A percentile compares a stretch with the other conserved stretches of the same genome.
These are phyloP conservation scores for Xylariaceae sp. DNA, from an alignment of 2,329 filamentous ascomycete genomes.

Conservation along the genomic window DNA sequence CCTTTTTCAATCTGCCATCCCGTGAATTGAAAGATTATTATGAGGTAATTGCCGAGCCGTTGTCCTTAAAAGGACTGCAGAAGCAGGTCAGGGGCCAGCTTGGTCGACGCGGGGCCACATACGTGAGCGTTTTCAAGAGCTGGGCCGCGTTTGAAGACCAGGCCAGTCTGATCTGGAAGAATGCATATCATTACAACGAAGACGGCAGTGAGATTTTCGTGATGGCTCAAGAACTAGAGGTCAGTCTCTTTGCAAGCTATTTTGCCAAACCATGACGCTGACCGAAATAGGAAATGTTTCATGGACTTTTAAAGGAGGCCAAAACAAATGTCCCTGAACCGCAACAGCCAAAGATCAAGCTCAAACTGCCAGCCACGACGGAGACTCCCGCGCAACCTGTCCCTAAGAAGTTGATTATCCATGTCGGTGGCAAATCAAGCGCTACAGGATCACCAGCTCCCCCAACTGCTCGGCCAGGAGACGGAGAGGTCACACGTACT, in stretches of 20 bases:
- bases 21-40: constrained; percentile 81
- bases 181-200: constrained; percentile 87
- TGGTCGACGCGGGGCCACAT: constrained; percentile 61
- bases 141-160: constrained; percentile 82
- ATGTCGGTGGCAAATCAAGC: constrained; percentile 58
- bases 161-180: constrained; percentile 77
- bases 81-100: constrained; percentile 72
- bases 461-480: constrained; percentile 32
- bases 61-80: constrained; percentile 73
- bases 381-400: constrained; percentile 37
- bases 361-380: constrained; percentile 59
- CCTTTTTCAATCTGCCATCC: constrained; percentile 75
- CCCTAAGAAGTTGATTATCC: constrained; percentile 67
- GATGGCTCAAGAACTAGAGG: constrained; percentile 75
- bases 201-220: constrained; percentile 81
- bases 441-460: constrained; percentile 51
- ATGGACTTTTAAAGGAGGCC: constrained; percentile 64
- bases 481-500: constrained; percentile 31
- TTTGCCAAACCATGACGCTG: constrained; percentile 12
- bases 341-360: constrained; percentile 71
- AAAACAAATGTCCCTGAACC: constrained; percentile 70
- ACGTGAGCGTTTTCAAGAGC: constrained; percentile 66
- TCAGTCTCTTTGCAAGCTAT: constrained; percentile 32
- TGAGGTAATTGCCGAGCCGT: constrained; percentile 72
- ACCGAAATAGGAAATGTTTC: constrained; percentile 59